These are phyloP conservation scores for Cutaneotrichosporon sp. DNA, from an alignment of 1,284 basidiomycete genomes.

Conservation along the genomic window DNA sequence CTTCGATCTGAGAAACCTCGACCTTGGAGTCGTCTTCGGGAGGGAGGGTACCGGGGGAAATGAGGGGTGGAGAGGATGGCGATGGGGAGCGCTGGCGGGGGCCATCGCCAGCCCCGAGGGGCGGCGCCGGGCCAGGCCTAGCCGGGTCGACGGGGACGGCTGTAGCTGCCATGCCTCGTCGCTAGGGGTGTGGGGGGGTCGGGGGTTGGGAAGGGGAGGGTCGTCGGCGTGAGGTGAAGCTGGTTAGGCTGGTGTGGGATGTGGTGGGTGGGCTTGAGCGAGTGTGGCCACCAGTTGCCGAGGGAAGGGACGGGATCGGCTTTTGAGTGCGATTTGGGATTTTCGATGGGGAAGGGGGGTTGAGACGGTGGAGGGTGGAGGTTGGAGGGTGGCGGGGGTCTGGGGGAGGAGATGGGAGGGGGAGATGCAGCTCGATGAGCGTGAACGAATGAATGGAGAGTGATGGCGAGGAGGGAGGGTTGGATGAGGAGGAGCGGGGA, in stretches of 20 bases:
- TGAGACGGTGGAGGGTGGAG: too few species aligned
- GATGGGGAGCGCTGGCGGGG: conserved; percentile 1
- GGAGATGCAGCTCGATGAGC: too few species aligned
- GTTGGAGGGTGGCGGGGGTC: too few species aligned
- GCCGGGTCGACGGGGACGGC: conserved; percentile 1
- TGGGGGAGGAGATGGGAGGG: too few species aligned
- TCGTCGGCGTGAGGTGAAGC: neutral
- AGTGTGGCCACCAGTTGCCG: conserved; percentile 1
- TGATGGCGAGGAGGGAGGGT: neutral
- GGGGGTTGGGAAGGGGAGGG: neutral
- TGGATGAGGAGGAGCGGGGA: neutral
- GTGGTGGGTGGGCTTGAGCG: neutral
- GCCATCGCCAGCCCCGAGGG: neutral
- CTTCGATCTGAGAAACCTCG: conserved; percentile 48
- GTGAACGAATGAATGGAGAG: neutral
- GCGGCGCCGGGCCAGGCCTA: neutral
- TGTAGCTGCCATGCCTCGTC: neutral
- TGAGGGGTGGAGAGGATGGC: conserved; percentile 12
- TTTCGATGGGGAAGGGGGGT: neutral
- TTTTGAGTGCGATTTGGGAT: neutral
- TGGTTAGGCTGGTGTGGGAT: neutral
- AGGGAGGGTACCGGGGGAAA: conserved; percentile 16
- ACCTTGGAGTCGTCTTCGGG: conserved; percentile 16
- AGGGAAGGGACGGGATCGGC: neutral
- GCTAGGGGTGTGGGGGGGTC: neutral